Evolutionary conservation across 2,329 filamentous ascomycete genomes (phyloP), one percentile per base, ranked within the genome.

Genomic region (Juglanconis oblonga): DNA sequence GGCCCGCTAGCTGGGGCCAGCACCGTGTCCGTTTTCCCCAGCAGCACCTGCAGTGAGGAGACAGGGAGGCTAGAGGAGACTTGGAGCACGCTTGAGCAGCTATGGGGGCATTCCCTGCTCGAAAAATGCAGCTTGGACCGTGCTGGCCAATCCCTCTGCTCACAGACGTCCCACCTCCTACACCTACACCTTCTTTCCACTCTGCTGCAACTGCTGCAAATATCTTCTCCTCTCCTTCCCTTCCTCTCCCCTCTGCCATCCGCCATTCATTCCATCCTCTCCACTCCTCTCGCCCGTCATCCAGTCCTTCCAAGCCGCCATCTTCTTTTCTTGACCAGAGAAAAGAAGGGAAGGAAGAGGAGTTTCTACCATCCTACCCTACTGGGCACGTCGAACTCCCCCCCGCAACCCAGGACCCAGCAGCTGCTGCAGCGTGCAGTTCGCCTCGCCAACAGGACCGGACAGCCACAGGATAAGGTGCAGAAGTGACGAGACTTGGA

Each of bases 151-250:
- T 63, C 61, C 61, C 61, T 63, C 61, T 54, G 53, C 58, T 44
- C 33, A 51, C 51, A 52, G 55, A 31, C 61, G 61, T 63, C 61
- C 61, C 58, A 61, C 61, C 61, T 63, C 61, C 58, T 63, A 59
- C 61, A 60, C 61, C 58, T 61, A 80, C 78, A 82, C 81, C 79
- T 79, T 80, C 79, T 79, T 77, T 77, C 73, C 77, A 76, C 77
- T 74, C 75, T 80, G 77, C 77, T 81, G 75, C 76, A 81, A 79
- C 77, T 77, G 79, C 79, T 61, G 60, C 64, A 70, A 71, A 73
- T 73, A 73, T 78, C 78, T 68, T 71, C 71, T 73, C 69, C 65
- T 71, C 66, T 71, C 68, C 67, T 67, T 52, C 64, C 65, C 64
- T 69, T 68, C 69, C 67, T 61, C 60, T 71, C 69, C 69, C 66